Conservation (phyloP, 371 early-diverging fungal genomes). For the Mortierella sp. region DNA sequence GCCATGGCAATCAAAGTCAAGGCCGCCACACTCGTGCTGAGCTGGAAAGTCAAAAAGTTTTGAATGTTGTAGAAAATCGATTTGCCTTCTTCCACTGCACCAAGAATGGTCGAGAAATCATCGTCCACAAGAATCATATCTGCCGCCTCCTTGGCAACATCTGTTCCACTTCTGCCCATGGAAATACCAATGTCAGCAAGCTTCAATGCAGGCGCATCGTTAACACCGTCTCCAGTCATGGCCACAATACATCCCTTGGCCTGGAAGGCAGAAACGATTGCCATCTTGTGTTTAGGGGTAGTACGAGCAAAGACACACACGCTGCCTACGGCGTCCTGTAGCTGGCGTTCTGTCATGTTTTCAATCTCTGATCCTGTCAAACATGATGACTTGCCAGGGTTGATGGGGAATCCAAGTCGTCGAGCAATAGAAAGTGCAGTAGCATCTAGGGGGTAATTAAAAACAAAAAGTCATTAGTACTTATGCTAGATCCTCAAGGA, state of each 20-base stretch:
- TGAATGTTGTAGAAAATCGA: conserved; percentile 94
- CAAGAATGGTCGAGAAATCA: conserved; percentile 85
- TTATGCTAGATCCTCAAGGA: neutral
- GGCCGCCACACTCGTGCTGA: conserved; percentile 88
- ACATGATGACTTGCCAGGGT: conserved; percentile 62
- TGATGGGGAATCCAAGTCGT: conserved; percentile 79
- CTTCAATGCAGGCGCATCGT: conserved; percentile 93
- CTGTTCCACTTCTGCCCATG: conserved; percentile 92
- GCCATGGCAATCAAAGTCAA: conserved; percentile 88
- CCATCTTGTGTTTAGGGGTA: conserved; percentile 91
- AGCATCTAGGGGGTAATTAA: conserved; percentile 61
- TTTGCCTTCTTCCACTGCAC: conserved; percentile 94
- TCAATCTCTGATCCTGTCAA: conserved; percentile 84
- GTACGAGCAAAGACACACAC: conserved; percentile 90
- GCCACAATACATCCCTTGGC: conserved; percentile 83
- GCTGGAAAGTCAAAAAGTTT: conserved; percentile 91
- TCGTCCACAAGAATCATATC: conserved; percentile 94
- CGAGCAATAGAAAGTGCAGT: conserved; percentile 87
- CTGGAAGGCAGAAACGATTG: conserved; percentile 85
- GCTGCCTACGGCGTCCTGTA: conserved; percentile 69
- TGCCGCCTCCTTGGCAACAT: conserved; percentile 92
- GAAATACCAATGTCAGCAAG: conserved; percentile 93
- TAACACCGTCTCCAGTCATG: conserved; percentile 98
- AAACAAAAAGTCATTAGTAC: neutral
- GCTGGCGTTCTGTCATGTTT: conserved; percentile 70